Base-by-base conservation (phyloP, 2,329 filamentous ascomycete genomes). In the Apiospora pterosperma region DNA sequence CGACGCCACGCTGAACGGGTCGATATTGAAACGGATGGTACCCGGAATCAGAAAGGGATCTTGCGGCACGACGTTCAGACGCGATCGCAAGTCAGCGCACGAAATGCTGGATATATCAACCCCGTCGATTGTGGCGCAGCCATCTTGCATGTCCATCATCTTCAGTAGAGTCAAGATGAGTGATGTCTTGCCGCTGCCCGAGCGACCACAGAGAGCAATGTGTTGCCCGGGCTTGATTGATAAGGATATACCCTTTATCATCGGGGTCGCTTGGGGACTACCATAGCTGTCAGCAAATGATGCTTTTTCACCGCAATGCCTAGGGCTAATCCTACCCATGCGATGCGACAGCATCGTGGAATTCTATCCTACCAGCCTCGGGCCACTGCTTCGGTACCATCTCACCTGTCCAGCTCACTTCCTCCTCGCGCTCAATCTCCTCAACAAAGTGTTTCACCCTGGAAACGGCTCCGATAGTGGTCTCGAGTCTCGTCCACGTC, bases 401-500 rank as follows among this genome's bases (percentile, higher is more conserved):
- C 16, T 21, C 25, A 19, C 19, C 23, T 3, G 11, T 25, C 23
- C 10, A 19, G 38, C 44, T 23, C 21, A 12, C 44, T n/a, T 39
- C 39, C 59, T 64, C 63, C 16, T 64, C 64, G 2, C 23, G 41
- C 48, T 65, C 64, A 3, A 61, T 60, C 14, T 65, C 64, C 2
- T 14, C 52, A 3, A 38, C 52, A 19, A 65, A 62, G 28, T 41
- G 60, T 31, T 63, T 60, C 8, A 65, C 64, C 7, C 60, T 44
- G 1, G 60, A 36, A 7, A 75, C 68, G 3, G 72, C 71, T 0
- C 69, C 72, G 11, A 74, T 64, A 7, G 66, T 69, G 4, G 69
- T 70, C 60, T 73, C 70, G 6, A 73, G 58, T 23, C 63, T 63
- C 11, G 72, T 72, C 67, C 70, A 73, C 19, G 62, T 67, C 28